Percentiles rank a stretch among this genome's conserved stretches.
Evolutionary conservation across 1,284 basidiomycete species (phyloP).

Genomic region (Ceratobasidium sp.): DNA sequence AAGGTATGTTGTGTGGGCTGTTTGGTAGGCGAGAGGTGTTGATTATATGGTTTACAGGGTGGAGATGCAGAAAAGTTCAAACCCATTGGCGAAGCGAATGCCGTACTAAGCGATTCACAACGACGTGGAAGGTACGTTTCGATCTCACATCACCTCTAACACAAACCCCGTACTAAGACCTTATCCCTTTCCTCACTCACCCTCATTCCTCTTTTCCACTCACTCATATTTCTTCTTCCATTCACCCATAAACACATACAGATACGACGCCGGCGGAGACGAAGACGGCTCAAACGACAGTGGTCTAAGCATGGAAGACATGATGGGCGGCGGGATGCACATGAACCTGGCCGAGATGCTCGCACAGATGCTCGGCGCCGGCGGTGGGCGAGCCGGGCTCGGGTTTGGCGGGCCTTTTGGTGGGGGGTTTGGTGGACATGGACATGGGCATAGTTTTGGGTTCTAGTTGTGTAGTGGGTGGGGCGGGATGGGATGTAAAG

Average conservation of each 20-base stretch:
- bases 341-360: constrained; percentile 72
- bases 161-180: too few species aligned
- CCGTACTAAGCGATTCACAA: constrained; percentile 79
- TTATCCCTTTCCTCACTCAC: too few species aligned
- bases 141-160: too few species aligned
- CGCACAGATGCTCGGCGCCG: constrained; percentile 66
- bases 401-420: constrained; percentile 38
- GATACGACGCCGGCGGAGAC: constrained; percentile 81
- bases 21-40: background rate
- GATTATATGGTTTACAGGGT: constrained; percentile 60
- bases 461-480: constrained; percentile 14
- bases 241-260: background rate
- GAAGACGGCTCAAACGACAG: constrained; percentile 70
- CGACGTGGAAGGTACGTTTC: constrained; percentile 67
- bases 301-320: constrained; percentile 61
- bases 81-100: constrained; percentile 81
- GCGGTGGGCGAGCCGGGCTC: constrained; percentile 42
- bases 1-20: constrained; percentile 65
- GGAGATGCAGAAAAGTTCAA: constrained; percentile 78
- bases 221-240: background rate
- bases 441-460: constrained; percentile 33
- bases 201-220: background rate
- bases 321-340: constrained; percentile 50
- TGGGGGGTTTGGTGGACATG: constrained; percentile 51
- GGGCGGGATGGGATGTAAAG: background rate